These are phyloP conservation scores for Achaetomium macrosporum DNA, from an alignment of 2,329 filamentous ascomycete species.

Conservation along the genomic window DNA sequence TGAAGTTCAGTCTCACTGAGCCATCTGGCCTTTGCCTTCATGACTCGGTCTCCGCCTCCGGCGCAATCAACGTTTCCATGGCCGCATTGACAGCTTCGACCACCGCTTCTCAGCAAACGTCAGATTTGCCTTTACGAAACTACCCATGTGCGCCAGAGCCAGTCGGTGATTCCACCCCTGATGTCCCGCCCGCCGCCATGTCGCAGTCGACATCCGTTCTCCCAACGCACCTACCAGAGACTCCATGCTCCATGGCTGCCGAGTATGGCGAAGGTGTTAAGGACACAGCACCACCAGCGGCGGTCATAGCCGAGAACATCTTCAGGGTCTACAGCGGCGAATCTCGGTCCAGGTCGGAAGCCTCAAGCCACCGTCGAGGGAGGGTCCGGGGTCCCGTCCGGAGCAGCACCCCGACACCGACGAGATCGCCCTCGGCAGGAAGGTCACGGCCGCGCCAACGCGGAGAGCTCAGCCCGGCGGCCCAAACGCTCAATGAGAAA, in stretches of 20 bases:
- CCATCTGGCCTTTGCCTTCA: background rate
- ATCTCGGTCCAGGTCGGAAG: background rate
- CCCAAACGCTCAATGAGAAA: background rate
- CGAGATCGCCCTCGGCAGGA: background rate
- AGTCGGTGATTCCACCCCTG: background rate
- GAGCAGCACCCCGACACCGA: background rate
- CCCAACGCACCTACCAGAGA: background rate
- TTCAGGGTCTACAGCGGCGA: background rate
- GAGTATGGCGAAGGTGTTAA: slow-evolving; percentile 2
- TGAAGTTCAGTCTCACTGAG: background rate
- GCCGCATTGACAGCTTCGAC: background rate
- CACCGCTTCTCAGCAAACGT: background rate
- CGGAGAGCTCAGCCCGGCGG: background rate
- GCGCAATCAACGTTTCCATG: background rate
- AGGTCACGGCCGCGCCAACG: background rate
- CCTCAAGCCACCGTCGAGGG: background rate
- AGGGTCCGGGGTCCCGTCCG: background rate
- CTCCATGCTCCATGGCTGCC: slow-evolving; percentile 5
- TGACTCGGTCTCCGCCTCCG: background rate
- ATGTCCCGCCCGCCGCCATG: background rate
- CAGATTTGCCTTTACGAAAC: slow-evolving; percentile 5
- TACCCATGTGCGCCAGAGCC: background rate
- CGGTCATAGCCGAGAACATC: background rate
- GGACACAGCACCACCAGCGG: background rate
- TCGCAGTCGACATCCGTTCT: background rate